A percentile compares a stretch with the other conserved stretches of the same genome.
Conservation (phyloP, 2,329 filamentous ascomycete species). For the Cladosporium sp. region DNA sequence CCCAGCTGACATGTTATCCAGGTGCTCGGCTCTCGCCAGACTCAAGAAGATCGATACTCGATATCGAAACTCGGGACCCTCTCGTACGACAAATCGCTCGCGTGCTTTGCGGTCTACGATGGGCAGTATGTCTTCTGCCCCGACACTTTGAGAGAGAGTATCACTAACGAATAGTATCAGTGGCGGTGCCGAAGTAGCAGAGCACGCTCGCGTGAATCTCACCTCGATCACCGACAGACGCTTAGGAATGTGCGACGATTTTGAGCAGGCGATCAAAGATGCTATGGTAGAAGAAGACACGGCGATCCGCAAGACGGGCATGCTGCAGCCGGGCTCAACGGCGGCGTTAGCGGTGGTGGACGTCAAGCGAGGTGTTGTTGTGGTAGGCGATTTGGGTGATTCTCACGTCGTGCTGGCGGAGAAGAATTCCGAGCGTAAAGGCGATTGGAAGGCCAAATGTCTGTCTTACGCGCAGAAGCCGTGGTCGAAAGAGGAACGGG, state of each 20-base stretch:
- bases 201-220: conserved; percentile 11
- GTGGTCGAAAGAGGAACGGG: conserved; percentile 11
- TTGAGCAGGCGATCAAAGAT: conserved; percentile 16
- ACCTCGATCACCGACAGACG: conserved; percentile 8
- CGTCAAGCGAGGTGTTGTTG: background rate
- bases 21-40: conserved; percentile 11
- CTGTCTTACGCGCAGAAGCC: conserved; percentile 8
- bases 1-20: background rate
- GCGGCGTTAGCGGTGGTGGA: conserved; percentile 4
- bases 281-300: conserved; percentile 13
- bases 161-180: background rate
- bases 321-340: conserved; percentile 13
- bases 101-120: conserved; percentile 13
- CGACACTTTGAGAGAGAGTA: background rate
- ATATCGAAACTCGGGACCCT: conserved; percentile 3
- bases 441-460: conserved; percentile 15
- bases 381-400: conserved; percentile 15
- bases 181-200: conserved; percentile 13
- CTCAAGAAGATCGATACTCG: conserved; percentile 11
- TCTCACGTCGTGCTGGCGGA: conserved; percentile 15
- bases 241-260: conserved; percentile 8
- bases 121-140: background rate
- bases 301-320: conserved; percentile 9
- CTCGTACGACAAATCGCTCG: conserved; percentile 3
- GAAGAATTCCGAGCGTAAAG: conserved; percentile 9